phyloP scores from a whole-genome alignment of 805 yeast genomes.

The Sugiyamaella marilandica region DNA sequence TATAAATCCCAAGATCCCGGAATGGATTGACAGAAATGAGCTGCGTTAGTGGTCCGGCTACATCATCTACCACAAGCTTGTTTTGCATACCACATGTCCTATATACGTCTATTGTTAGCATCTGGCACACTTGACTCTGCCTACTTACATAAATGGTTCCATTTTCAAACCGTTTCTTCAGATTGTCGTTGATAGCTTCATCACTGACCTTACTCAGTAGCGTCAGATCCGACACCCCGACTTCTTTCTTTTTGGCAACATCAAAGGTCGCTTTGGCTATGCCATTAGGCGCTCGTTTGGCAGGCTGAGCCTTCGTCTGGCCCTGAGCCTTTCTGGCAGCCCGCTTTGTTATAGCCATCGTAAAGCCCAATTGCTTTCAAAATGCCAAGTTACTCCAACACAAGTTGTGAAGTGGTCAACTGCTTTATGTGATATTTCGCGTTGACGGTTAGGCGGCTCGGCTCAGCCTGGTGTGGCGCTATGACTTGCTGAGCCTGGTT shows the following conservation, averaged over 20 bases:
- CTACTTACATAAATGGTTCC: slow-evolving; percentile 61
- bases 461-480: too few species aligned
- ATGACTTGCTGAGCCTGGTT: too few species aligned
- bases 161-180: slow-evolving; percentile 82
- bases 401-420: slow-evolving; percentile 2
- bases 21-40: slow-evolving; percentile 95
- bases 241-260: slow-evolving; percentile 82
- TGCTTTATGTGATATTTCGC: too few species aligned
- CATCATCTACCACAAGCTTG: not conserved
- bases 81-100: slow-evolving; percentile 34
- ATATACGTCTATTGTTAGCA: slow-evolving; percentile 28
- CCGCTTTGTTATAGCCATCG: slow-evolving; percentile 74
- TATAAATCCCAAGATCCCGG: slow-evolving; percentile 92
- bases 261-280: slow-evolving; percentile 91
- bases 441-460: too few species aligned
- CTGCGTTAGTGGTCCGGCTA: slow-evolving; percentile 15
- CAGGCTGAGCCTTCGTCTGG: slow-evolving; percentile 41
- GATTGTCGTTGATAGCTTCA: slow-evolving; percentile 86
- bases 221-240: slow-evolving; percentile 96
- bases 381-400: not conserved
- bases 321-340: slow-evolving; percentile 56
- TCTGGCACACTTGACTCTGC: slow-evolving; percentile 8
- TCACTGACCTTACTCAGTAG: slow-evolving; percentile 82
- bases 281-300: slow-evolving; percentile 38
- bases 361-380: not conserved